phyloP scores from a whole-genome alignment of 2,329 filamentous ascomycete genomes.

The Epichloe gansuensis region DNA sequence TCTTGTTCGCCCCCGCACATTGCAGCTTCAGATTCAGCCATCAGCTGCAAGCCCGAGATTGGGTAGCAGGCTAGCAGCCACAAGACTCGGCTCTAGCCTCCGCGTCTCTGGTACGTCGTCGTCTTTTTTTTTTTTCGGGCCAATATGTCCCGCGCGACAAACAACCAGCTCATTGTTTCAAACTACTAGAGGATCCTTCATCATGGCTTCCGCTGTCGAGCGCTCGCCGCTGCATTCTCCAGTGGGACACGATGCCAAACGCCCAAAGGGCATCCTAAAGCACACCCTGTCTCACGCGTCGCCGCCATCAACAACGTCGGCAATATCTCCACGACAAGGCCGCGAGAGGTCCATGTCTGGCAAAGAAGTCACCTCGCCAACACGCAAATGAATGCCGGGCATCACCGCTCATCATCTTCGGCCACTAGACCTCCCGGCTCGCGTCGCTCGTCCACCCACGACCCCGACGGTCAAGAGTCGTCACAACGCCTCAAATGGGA shows the following conservation, averaged over 20 bases:
- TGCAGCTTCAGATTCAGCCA: neutral
- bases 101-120: neutral
- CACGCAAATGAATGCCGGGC: slow-evolving; percentile 86
- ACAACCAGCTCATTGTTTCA: neutral
- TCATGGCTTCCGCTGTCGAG: slow-evolving; percentile 30
- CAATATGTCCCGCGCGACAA: neutral
- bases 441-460: slow-evolving; percentile 57
- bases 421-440: slow-evolving; percentile 49
- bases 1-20: neutral
- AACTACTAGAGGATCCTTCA: neutral
- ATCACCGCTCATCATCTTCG: slow-evolving; percentile 71
- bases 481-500: slow-evolving; percentile 90
- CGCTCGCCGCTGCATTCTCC: slow-evolving; percentile 29
- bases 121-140: neutral
- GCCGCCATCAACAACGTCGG: slow-evolving; percentile 38
- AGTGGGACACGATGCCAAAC: slow-evolving; percentile 26
- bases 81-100: neutral
- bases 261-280: slow-evolving; percentile 64
- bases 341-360: slow-evolving; percentile 40
- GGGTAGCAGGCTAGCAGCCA: too few relatives aligned
- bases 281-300: slow-evolving; percentile 59
- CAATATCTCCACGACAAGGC: slow-evolving; percentile 22
- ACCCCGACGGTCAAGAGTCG: slow-evolving; percentile 32
- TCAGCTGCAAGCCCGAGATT: neutral
- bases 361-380: slow-evolving; percentile 92